These are phyloP conservation scores for Pueraria montana DNA, from an alignment of 306 rosid genomes.

Conservation along the genomic window DNA sequence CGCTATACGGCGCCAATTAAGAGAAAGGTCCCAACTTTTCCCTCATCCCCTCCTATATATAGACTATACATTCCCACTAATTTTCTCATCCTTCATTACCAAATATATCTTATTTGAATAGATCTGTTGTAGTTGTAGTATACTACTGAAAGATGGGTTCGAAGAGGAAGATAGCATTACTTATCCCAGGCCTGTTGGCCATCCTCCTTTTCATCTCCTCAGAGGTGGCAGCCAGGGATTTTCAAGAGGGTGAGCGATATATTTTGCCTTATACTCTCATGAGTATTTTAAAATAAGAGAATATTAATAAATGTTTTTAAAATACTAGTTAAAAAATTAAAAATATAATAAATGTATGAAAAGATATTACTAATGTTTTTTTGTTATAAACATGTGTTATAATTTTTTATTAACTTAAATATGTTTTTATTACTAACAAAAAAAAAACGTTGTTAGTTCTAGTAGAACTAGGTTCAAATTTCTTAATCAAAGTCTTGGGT, in stretches of 20 bases:
- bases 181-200: neutral
- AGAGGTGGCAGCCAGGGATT: neutral
- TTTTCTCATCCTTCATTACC: slow-evolving; percentile 4
- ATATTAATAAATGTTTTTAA: neutral
- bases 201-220: neutral
- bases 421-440: neutral
- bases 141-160: neutral
- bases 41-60: slow-evolving; percentile 32
- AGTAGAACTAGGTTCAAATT: no score
- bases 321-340: neutral
- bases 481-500: no score
- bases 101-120: neutral
- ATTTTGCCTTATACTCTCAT: neutral
- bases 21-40: neutral
- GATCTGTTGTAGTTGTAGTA: neutral
- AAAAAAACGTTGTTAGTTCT: no score
- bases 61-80: neutral
- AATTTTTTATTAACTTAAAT: neutral
- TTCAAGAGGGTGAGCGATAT: neutral
- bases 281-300: neutral
- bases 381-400: neutral
- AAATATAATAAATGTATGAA: no score
- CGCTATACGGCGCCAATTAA: slow-evolving; percentile 1
- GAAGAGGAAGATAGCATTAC: neutral
- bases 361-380: no score